Base-by-base conservation (phyloP, 2,329 filamentous ascomycete species). In the Colletotrichum tanaceti region DNA sequence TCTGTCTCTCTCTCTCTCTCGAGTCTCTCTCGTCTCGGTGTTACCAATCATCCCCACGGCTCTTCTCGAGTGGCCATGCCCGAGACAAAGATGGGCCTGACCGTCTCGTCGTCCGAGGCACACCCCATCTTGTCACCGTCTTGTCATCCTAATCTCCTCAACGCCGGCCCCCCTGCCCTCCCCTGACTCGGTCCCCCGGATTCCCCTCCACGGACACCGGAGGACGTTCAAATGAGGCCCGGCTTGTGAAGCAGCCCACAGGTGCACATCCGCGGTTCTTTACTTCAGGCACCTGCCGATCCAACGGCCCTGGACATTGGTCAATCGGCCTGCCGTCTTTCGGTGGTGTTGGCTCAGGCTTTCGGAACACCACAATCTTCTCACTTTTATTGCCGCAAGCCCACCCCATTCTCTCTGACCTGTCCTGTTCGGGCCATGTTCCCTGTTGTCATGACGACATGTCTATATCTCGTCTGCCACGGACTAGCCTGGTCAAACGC, bases 191-290 rank as follows among this genome's bases (percentile, higher is more conserved):
- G 55, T 28, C 43, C 62, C 63, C 65, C 61, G 62, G 55, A 59
- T 44, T 14, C 49, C 58, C 49, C 55, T 52, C 53, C 43, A 65
- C 66, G 66, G 66, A 22, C 49, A 5, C 66, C 66, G 66, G 66
- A 55, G 20, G 65, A 68, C 65, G 65, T 68, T 65, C 65, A 24
- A 57, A 52, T 52, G 55, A 68, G 62, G 35, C 65, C 65, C 62
- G 62, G 38, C 28, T 32, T 46, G 62, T 61, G n/a, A 43, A 57
- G 61, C 43, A 68, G 43, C 18, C 44, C 38, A 35, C 28, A 60
- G 65, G 62, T 20, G 44, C 28, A 24, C 32, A 28, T 18, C n/a
- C 49, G 50, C 54, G 62, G 32, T 32, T 28, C 28, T 22, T 39
- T n/a, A 43, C 52, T 24, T 22, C 32, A 32, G 62, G 24, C 50